Base-by-base conservation (phyloP, 192 early-diverging fungal species). In the Podila epicladia region DNA sequence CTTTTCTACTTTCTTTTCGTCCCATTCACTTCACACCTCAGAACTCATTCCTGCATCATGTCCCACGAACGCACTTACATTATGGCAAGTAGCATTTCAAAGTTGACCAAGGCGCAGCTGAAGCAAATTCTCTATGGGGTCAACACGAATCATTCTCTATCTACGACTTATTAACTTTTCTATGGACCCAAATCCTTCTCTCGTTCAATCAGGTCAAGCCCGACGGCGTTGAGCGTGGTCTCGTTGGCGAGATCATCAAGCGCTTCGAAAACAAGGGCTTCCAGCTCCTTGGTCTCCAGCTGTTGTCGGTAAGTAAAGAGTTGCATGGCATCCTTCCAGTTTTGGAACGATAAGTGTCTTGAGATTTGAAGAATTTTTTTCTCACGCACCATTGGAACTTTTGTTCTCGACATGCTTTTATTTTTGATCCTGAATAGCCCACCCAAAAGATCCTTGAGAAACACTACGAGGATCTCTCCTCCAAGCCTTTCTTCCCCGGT, bases 251-350 rank as follows among this genome's bases (percentile, higher is more conserved):
- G 82, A 88, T 98, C 62, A 94, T 97, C 75, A 72, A 72, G 37
- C 92, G 96, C 35, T 97, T 96, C 84, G 95, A 97, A 87, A 86
- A 86, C 64, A 91, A 92, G 82, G 96, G 96, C 26, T 97, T 95
- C 91, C 96, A 97, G 87, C 91, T 97, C 20, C 90, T 96, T 55
- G 96, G 87, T 31, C 88, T 97, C 65, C 94, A 96, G 88, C 84
- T 92, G 49, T 61, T 90, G 65, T 88, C 55, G n/a, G 77, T 80
- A 80, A 20, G 75, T 70, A 45, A 45, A 45, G 33, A 51, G 49
- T 51, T n/a, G 49, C 22, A 29, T 29, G 29, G 29, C 38, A 83
- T 69, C 41, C 1, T 29, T 45, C 31, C 26, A 2, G 17, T 7
- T 55, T 55, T 55, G 53, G 9, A 55, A 55, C n/a, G 17, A n/a